Evolutionary conservation across 192 early-diverging fungal genomes (phyloP).

Genomic region (Coemansia reversa): DNA sequence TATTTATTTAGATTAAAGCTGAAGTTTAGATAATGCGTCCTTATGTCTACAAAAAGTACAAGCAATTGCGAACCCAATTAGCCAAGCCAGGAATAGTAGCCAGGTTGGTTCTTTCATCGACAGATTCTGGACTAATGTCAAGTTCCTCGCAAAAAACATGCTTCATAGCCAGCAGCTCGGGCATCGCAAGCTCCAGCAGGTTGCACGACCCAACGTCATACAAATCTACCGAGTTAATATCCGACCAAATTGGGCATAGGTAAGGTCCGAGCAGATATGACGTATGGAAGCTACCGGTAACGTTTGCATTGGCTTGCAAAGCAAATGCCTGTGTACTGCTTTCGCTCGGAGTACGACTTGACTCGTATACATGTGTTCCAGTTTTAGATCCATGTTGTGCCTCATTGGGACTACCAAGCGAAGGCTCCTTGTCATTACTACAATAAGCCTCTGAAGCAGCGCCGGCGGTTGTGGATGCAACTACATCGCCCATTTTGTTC

Average conservation of each 20-base stretch:
- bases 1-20: background rate
- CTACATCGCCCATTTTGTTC: conserved; percentile 7
- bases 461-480: background rate
- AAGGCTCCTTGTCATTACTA: background rate
- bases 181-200: conserved; percentile 42
- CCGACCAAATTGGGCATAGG: conserved; percentile 52
- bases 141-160: conserved; percentile 49
- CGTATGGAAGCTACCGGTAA: conserved; percentile 40
- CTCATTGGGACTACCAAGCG: background rate
- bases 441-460: background rate
- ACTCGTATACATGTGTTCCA: background rate
- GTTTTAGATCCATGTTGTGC: background rate
- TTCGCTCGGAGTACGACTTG: conserved; percentile 29
- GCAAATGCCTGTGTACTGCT: conserved; percentile 24
- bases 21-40: background rate
- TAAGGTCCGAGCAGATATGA: conserved; percentile 48
- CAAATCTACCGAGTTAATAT: conserved; percentile 48
- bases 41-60: conserved; percentile 15
- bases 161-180: conserved; percentile 51
- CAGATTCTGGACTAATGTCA: conserved; percentile 32
- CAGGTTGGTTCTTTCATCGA: conserved; percentile 42
- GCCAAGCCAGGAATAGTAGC: conserved; percentile 41
- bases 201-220: conserved; percentile 51
- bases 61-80: conserved; percentile 37
- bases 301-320: conserved; percentile 34